Evolutionary conservation across 192 early-diverging fungal species (phyloP), one percentile per base, ranked within the genome.

Genomic region (Podila epigama): DNA sequence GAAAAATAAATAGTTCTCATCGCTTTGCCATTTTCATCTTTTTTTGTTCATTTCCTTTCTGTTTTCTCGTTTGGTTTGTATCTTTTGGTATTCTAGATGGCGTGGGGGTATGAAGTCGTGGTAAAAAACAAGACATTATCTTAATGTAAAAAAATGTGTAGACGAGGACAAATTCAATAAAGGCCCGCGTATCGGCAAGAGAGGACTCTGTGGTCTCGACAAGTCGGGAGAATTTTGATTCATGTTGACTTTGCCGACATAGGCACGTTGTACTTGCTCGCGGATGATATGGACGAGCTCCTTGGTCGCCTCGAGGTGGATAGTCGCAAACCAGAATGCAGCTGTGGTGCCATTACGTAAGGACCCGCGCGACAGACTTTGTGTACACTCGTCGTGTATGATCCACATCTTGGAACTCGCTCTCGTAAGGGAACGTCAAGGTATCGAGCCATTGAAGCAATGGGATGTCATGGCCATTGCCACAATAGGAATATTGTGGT

Each of bases 231-330:
- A n/a, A n/a, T n/a, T n/a, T n/a, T n/a, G n/a, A n/a, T n/a, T 95
- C 97, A 98, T 98, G 85, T 94, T 95, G 58, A 98, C 96, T 71
- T 97, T 97, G 20, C 97, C 97, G 36, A 98, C 89, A 72, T 88
- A 94, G 22, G 92, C 96, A 59, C 97, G 92, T 80, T 98, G 97
- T 9, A 96, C 97, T n/a, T 84, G 75, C 37, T 84, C 75, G 37
- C 88, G 82, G 51, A 95, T 87, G 28, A 92, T 84, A 34, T 94
- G 85, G 3, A 89, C 95, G 57, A 98, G 84, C 18, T 84, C 65
- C 58, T 91, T 86, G 67, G 88, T 90, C 13, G 92, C 81, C 20
- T 91, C 89, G 20, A 92, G 69, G 58, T 97, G 96, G 59, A 96
- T 93, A 15, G 97, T 97, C 5, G 89, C 95, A 82, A 89, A 98